Evolutionary conservation across 2,329 filamentous ascomycete genomes (phyloP), one percentile per base, ranked within the genome.

Genomic region (Allantophomopsis cytisporea): DNA sequence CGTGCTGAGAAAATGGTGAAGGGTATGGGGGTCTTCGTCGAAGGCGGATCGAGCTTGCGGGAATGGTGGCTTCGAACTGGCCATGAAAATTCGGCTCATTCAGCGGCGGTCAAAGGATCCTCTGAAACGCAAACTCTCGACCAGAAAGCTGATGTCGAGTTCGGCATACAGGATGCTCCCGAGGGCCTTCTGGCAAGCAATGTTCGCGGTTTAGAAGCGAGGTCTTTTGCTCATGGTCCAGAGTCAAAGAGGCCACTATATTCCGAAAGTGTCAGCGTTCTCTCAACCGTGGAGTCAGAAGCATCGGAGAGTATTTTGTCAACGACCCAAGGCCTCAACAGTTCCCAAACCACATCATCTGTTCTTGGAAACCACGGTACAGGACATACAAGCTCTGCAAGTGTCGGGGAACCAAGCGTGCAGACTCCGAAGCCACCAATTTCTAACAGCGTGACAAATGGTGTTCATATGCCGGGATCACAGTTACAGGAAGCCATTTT

Each of bases 1-100:
- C 65, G 63, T 47, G 69, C 62, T 32, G 72, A 65, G 44, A 66
- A 63, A 48, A 76, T 69, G 58, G 68, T 67, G 32, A 63, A 67
- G 13, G 70, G 71, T 0, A 55, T 77, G 10, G 69, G 66, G 2
- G 60, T 62, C 14, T 76, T 73, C 39, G 67, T 73, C 6, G 69
- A 72, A 41, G 66, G 66, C 5, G 67, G 61, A 41, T 64, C 61
- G 3, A 56, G 47, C n/a, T 35, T 55, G 34, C 43, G 51, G 36
- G 52, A 55, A 20, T 53, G 50, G 51, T 54, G 51, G 52, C 15
- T 53, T 6, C 42, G 50, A 23, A 40, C 38, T 31, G 50, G 51
- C 8, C 47, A 51, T 37, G 48, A 45, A 32, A 42, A 41, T 31
- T 47, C 52, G 35, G 37, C 45, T 14, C 31, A 42, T 11, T 35